phyloP scores from a whole-genome alignment of 768 basidiomycete genomes.

The Leccinum sublutescens region DNA sequence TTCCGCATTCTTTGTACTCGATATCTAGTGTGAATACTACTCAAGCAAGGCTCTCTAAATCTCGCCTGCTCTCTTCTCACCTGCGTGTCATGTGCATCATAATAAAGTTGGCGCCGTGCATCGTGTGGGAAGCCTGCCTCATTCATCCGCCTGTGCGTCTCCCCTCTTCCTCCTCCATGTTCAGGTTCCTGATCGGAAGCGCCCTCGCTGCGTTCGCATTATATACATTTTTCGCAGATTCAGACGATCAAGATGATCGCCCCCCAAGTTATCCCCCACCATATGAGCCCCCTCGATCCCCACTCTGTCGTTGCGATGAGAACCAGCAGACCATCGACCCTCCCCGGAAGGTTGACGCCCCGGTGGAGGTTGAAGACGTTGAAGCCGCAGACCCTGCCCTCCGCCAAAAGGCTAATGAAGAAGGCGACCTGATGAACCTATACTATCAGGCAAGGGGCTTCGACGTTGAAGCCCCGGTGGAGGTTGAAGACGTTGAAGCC shows the following conservation, averaged over 20 bases:
- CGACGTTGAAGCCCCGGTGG: too few relatives aligned
- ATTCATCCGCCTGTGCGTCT: neutral
- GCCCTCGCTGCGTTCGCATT: conserved; percentile 5
- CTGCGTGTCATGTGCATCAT: neutral
- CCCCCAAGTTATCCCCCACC: neutral
- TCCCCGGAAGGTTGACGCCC: neutral
- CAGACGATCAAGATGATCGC: conserved; percentile 4
- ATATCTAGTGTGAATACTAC: conserved; percentile 2
- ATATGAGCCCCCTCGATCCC: neutral
- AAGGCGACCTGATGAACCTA: conserved; percentile 72
- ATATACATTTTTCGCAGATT: conserved; percentile 7
- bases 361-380: neutral
- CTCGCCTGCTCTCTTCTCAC: neutral
- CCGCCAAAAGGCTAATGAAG: conserved; percentile 69
- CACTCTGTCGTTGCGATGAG: conserved; percentile 7
- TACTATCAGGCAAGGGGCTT: conserved; percentile 41
- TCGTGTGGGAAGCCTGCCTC: neutral
- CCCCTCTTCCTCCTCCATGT: conserved; percentile 4
- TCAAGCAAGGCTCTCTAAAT: neutral
- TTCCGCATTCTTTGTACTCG: conserved; percentile 8
- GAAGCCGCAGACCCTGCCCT: conserved; percentile 57
- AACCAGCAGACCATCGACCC: neutral
- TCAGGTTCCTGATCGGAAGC: conserved; percentile 11
- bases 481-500: too few relatives aligned
- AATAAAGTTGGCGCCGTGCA: neutral